A percentile compares a stretch with the other conserved stretches of the same genome.
phyloP scores from a whole-genome alignment of 345 rosid species.

The Eucalyptus cladocalyx region DNA sequence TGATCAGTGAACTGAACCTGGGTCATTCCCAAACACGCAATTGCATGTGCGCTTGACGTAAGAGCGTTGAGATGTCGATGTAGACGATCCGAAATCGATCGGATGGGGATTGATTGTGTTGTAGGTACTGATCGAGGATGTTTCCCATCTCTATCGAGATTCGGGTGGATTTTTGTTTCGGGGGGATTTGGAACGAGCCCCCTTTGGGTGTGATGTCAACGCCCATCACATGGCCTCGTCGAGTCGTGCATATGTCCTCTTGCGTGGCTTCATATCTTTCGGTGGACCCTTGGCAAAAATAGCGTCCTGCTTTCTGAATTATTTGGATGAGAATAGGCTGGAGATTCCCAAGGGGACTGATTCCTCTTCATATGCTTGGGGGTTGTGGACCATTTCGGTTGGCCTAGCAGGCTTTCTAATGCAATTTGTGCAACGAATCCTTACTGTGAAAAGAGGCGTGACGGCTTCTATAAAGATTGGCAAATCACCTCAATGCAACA shows the following conservation, averaged over 20 bases:
- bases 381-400: background rate
- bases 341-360: background rate
- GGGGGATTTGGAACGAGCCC: background rate
- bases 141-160: background rate
- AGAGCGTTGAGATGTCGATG: background rate
- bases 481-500: background rate
- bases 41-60: background rate
- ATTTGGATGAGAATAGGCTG: background rate
- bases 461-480: background rate
- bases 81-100: background rate
- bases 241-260: background rate
- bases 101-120: background rate
- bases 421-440: background rate
- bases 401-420: background rate
- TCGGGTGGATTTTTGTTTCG: background rate
- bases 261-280: background rate
- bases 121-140: background rate
- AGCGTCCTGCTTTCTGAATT: background rate
- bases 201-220: background rate
- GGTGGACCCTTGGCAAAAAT: background rate
- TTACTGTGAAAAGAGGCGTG: background rate
- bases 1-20: background rate
- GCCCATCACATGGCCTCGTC: background rate
- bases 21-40: background rate
- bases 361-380: background rate